Evolutionary conservation across 2,329 filamentous ascomycete species (phyloP).

Genomic region (Anthostomella pinea): DNA sequence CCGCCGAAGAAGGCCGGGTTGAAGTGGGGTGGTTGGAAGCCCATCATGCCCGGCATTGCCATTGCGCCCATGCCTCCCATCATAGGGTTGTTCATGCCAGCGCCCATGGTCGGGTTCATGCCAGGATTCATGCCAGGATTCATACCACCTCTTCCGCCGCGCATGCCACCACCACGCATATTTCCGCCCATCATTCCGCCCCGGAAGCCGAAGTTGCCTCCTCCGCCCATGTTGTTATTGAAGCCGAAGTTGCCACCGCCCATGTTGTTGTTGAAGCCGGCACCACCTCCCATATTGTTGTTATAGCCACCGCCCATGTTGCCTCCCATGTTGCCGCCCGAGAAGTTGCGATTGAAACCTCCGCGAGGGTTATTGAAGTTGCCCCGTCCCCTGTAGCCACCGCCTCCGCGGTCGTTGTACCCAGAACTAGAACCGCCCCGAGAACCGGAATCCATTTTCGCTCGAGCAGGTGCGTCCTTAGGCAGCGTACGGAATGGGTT

Average conservation of each 20-base stretch:
- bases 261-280: slow-evolving; percentile 32
- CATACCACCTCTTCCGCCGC: slow-evolving; percentile 31
- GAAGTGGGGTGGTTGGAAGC: slow-evolving; percentile 33
- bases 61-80: slow-evolving; percentile 30
- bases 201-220: slow-evolving; percentile 30
- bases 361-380: slow-evolving; percentile 30
- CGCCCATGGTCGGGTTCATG: slow-evolving; percentile 25
- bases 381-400: slow-evolving; percentile 31
- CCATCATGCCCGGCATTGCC: slow-evolving; percentile 33
- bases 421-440: slow-evolving; percentile 51
- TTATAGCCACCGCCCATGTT: slow-evolving; percentile 26
- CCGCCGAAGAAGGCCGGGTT: slow-evolving; percentile 33
- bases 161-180: slow-evolving; percentile 31
- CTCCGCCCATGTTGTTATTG: slow-evolving; percentile 28
- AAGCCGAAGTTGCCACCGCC: slow-evolving; percentile 29
- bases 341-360: slow-evolving; percentile 32
- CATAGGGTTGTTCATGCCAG: slow-evolving; percentile 29
- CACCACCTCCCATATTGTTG: slow-evolving; percentile 24
- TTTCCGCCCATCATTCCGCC: slow-evolving; percentile 33
- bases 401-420: slow-evolving; percentile 43
- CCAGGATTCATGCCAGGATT: slow-evolving; percentile 26
- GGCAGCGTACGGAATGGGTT: slow-evolving; percentile 92
- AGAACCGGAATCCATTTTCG: slow-evolving; percentile 54
- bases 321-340: slow-evolving; percentile 26
- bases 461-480: slow-evolving; percentile 76